A percentile compares a stretch with the other conserved stretches of the same genome.
These are phyloP conservation scores for Zoysia matrella DNA, from an alignment of 202 grass and related monocot genomes.

Conservation along the genomic window DNA sequence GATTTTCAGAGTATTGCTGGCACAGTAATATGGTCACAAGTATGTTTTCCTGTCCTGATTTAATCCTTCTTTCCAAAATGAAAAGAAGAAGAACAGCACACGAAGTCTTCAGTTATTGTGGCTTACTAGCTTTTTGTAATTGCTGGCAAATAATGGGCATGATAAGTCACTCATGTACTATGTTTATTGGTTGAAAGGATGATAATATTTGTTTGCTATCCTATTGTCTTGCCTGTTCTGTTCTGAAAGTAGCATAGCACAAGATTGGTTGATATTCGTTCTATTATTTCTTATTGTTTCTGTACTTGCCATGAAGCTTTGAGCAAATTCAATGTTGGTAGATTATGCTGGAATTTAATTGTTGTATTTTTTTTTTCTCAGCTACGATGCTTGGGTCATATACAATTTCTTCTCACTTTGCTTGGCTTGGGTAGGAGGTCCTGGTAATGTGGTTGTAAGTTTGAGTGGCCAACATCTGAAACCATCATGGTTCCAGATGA, in stretches of 20 bases:
- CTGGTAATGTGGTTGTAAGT: constrained; percentile 77
- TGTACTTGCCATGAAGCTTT: constrained; percentile 21
- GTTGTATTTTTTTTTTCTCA: constrained; percentile 55
- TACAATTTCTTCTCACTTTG: constrained; percentile 95
- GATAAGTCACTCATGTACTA: background rate
- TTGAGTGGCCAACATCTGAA: constrained; percentile 69
- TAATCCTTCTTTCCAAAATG: background rate
- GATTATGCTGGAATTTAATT: constrained; percentile 28
- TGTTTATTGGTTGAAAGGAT: background rate
- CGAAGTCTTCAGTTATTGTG: background rate
- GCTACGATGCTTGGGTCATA: constrained; percentile 90
- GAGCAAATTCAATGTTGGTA: background rate
- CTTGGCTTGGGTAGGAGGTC: constrained; percentile 92
- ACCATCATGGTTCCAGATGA: constrained; percentile 83
- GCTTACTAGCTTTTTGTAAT: background rate
- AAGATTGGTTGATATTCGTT: background rate
- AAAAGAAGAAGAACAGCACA: background rate
- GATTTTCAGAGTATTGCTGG: background rate
- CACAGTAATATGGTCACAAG: background rate
- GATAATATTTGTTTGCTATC: constrained; percentile 9
- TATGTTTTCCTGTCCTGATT: constrained; percentile 1
- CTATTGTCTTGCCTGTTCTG: background rate
- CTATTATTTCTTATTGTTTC: constrained; percentile 12
- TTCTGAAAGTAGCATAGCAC: background rate
- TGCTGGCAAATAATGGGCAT: background rate